A percentile compares a stretch with the other conserved stretches of the same genome.
Conservation (phyloP, 768 basidiomycete species). For the Tremella mesenterica region DNA sequence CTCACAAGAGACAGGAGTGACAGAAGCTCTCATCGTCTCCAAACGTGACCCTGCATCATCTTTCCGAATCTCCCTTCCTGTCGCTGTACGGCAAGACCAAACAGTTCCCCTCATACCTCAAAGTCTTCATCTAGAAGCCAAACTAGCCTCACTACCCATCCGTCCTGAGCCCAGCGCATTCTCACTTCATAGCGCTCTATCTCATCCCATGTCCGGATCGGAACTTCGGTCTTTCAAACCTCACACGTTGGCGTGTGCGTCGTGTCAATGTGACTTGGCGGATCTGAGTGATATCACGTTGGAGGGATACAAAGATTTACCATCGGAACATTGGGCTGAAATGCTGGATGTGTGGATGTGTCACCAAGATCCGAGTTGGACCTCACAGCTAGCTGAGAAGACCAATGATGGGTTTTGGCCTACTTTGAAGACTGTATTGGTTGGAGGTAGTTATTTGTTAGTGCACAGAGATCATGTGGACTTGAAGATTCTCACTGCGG, state of each 20-base stretch:
- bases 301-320: conserved; percentile 66
- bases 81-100: conserved; percentile 15
- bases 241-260: conserved; percentile 19
- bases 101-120: conserved; percentile 9
- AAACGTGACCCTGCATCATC: conserved; percentile 8
- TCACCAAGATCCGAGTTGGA: conserved; percentile 76
- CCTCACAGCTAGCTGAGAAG: conserved; percentile 58
- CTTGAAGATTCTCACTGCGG: conserved; percentile 18
- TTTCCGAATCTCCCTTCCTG: conserved; percentile 17
- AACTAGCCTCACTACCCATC: conserved; percentile 19
- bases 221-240: conserved; percentile 20
- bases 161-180: conserved; percentile 3
- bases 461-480: conserved; percentile 59
- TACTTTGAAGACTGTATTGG: conserved; percentile 58
- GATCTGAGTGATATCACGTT: not conserved
- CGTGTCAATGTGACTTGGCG: conserved; percentile 24
- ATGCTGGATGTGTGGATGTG: conserved; percentile 98
- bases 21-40: conserved; percentile 12
- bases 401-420: conserved; percentile 72
- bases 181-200: conserved; percentile 14
- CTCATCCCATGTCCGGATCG: conserved; percentile 27
- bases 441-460: conserved; percentile 81
- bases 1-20: not conserved
- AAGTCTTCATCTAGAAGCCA: conserved; percentile 21
- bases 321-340: conserved; percentile 95